These are phyloP conservation scores for Pleurozium schreberi DNA, from an alignment of 225 moss, liverwort and hornwort genomes.

Conservation along the genomic window DNA sequence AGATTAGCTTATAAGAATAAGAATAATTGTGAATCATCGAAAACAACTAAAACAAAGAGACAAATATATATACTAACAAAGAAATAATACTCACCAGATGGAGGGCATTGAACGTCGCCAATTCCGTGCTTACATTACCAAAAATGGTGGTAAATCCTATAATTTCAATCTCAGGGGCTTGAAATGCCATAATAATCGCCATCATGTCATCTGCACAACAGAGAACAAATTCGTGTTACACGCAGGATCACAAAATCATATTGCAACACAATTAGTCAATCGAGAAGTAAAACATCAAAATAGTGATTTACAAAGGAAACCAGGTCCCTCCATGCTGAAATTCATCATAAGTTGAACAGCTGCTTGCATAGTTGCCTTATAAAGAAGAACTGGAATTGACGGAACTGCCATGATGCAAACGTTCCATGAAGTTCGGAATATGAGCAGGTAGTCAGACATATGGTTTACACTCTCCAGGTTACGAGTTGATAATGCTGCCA, in stretches of 20 bases:
- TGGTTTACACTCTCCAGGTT: background rate
- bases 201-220: conserved; percentile 76
- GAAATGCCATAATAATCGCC: conserved; percentile 88
- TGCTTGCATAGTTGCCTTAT: background rate
- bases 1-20: background rate
- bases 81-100: conserved; percentile 35
- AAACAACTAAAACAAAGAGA: background rate
- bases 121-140: conserved; percentile 65
- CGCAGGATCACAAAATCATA: background rate
- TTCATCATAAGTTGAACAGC: background rate
- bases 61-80: background rate
- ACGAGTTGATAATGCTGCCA: background rate
- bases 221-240: background rate
- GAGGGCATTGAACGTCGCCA: conserved; percentile 70
- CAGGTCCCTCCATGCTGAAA: background rate
- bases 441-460: background rate
- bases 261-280: background rate
- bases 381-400: background rate
- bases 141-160: conserved; percentile 79
- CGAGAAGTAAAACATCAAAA: background rate
- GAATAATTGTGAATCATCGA: background rate
- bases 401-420: background rate
- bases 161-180: conserved; percentile 63
- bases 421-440: background rate
- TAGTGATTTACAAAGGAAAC: background rate